These are phyloP conservation scores for Lathyrus sativus DNA, from an alignment of 306 rosid genomes.

Conservation along the genomic window DNA sequence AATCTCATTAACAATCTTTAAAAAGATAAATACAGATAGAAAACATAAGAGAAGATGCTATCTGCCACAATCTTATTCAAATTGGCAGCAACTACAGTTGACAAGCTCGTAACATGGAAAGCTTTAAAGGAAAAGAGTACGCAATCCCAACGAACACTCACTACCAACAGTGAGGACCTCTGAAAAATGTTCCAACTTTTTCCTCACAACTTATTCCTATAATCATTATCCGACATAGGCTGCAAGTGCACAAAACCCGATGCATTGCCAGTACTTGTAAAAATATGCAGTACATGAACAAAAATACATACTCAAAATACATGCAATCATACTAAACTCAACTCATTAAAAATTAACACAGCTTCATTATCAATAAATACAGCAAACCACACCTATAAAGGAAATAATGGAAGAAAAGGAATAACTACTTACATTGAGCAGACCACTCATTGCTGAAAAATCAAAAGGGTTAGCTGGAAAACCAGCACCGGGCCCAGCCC, in stretches of 20 bases:
- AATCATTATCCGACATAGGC: constrained; percentile 30
- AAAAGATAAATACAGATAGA: constrained; percentile 6
- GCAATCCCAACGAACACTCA: constrained; percentile 7
- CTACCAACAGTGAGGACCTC: constrained; percentile 10
- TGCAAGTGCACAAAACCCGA: constrained; percentile 22
- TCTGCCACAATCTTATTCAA: constrained; percentile 29
- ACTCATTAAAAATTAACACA: constrained; percentile 28
- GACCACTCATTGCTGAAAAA: constrained; percentile 89
- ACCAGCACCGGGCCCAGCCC: constrained; percentile 63
- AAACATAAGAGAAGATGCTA: constrained; percentile 9
- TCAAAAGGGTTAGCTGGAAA: constrained; percentile 78
- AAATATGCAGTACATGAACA: constrained; percentile 13
- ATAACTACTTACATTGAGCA: constrained; percentile 73
- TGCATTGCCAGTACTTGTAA: constrained; percentile 14
- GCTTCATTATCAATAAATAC: constrained; percentile 9
- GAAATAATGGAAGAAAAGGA: constrained; percentile 14
- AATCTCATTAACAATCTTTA: constrained; percentile 14
- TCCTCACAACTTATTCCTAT: constrained; percentile 1
- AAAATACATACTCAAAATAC: constrained; percentile 7
- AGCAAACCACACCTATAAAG: constrained; percentile 1
- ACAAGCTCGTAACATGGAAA: constrained; percentile 2
- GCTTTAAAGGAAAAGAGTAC: constrained; percentile 17
- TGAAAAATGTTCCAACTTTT: constrained; percentile 3
- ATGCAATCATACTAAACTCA: constrained; percentile 22
- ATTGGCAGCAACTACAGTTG: constrained; percentile 1